phyloP scores from a whole-genome alignment of 2,329 filamentous ascomycete species.

The Aspergillus floridensis region DNA sequence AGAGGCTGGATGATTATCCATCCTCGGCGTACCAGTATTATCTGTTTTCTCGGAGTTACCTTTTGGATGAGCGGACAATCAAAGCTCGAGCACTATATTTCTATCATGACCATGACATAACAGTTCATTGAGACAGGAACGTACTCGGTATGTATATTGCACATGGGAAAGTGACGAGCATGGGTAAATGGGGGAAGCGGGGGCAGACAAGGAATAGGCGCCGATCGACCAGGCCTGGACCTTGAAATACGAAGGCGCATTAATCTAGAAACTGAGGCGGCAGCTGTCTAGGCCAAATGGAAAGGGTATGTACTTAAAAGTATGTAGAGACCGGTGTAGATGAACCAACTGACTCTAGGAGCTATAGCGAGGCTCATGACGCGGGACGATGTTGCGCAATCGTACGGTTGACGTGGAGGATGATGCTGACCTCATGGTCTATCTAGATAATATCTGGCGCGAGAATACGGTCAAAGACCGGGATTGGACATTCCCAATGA shows the following conservation, averaged over 20 bases:
- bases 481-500: not conserved
- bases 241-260: slow-evolving; percentile 9
- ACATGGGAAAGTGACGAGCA: not conserved
- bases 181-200: not conserved
- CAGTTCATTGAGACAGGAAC: not conserved
- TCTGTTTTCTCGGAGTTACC: too few relatives aligned
- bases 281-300: not conserved
- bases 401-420: not conserved
- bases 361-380: slow-evolving; percentile 4
- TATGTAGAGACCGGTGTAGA: not conserved
- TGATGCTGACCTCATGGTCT: not conserved
- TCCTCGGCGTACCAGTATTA: too few relatives aligned
- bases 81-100: not conserved
- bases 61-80: not conserved
- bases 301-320: not conserved
- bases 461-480: not conserved
- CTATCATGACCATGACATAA: slow-evolving; percentile 2
- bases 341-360: not conserved
- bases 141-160: not conserved
- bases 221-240: slow-evolving; percentile 12
- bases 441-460: not conserved
- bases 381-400: not conserved
- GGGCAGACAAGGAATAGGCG: not conserved
- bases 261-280: not conserved
- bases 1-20: too few relatives aligned